Evolutionary conservation across 1,139 yeast genomes (phyloP).

Genomic region (Suhomyces bolitotheri): DNA sequence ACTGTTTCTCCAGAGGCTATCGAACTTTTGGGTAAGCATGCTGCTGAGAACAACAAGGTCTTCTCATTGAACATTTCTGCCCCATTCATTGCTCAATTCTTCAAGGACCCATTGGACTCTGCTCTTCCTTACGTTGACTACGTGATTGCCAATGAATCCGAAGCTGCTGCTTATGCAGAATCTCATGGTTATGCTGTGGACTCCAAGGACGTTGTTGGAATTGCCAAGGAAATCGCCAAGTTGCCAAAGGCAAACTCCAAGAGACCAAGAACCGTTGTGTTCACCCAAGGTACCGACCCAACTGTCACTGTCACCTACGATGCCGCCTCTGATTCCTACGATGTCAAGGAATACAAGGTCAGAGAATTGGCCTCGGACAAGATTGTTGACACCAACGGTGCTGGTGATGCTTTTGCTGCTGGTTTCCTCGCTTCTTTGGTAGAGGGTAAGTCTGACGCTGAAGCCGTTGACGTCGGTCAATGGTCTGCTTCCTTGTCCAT

Average conservation of each 20-base stretch:
- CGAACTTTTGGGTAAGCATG: constrained; percentile 83
- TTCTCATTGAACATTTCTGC: constrained; percentile 89
- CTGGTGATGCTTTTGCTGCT: constrained; percentile 99
- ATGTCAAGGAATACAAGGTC: constrained; percentile 61
- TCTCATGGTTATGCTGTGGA: constrained; percentile 63
- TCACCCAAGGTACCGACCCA: constrained; percentile 92
- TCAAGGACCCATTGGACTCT: constrained; percentile 85
- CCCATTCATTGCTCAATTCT: constrained; percentile 94
- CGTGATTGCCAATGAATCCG: constrained; percentile 94
- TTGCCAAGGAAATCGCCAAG: constrained; percentile 80
- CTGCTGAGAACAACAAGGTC: constrained; percentile 80
- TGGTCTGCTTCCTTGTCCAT: constrained; percentile 94
- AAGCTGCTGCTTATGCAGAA: constrained; percentile 93
- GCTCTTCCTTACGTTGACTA: constrained; percentile 86
- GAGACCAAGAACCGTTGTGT: constrained; percentile 78
- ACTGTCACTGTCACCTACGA: constrained; percentile 71
- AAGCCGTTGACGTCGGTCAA: constrained; percentile 83
- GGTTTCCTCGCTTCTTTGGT: constrained; percentile 93
- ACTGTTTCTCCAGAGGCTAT: constrained; percentile 98
- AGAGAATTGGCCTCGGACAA: constrained; percentile 64
- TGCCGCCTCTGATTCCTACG: constrained; percentile 45
- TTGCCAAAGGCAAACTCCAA: constrained; percentile 73
- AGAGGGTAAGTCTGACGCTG: constrained; percentile 61
- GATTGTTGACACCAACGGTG: constrained; percentile 95
- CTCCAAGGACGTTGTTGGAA: constrained; percentile 61